A percentile compares a stretch with the other conserved stretches of the same genome.
Evolutionary conservation across 495 filamentous ascomycete genomes (phyloP).

Genomic region (Chaetomium cochliodes): DNA sequence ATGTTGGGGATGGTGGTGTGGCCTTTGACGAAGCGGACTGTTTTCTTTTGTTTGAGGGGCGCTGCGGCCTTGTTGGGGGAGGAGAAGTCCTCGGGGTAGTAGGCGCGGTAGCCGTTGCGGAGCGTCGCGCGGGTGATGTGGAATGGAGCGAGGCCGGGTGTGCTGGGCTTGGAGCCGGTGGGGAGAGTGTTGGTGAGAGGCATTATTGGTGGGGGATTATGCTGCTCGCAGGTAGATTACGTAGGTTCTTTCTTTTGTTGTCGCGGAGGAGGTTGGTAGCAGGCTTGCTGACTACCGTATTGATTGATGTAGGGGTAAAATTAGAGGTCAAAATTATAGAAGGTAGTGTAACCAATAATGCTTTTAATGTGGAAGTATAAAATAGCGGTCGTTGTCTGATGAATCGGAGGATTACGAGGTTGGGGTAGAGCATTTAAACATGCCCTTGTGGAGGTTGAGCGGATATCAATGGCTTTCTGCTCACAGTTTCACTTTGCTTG

Average conservation of each 20-base stretch:
- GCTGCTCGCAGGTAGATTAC: background rate
- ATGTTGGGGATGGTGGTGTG: background rate
- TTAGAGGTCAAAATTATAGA: background rate
- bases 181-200: background rate
- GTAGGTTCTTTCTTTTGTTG: too few species aligned
- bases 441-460: background rate
- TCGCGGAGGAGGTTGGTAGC: too few species aligned
- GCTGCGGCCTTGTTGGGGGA: too few species aligned
- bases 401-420: background rate
- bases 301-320: background rate
- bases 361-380: background rate
- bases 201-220: background rate
- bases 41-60: background rate
- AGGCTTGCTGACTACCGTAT: too few species aligned
- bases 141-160: background rate
- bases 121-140: background rate
- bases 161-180: conserved; percentile 1
- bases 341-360: background rate
- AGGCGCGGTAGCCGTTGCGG: conserved; percentile 4
- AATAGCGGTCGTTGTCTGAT: background rate
- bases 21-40: conserved; percentile 5
- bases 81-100: too few species aligned
- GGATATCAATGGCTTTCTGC: background rate
- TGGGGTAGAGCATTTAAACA: background rate
- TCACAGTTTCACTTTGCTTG: conserved; percentile 9